Base-by-base conservation (phyloP, 2,329 filamentous ascomycete species). In the Coniochaeta ligniaria region DNA sequence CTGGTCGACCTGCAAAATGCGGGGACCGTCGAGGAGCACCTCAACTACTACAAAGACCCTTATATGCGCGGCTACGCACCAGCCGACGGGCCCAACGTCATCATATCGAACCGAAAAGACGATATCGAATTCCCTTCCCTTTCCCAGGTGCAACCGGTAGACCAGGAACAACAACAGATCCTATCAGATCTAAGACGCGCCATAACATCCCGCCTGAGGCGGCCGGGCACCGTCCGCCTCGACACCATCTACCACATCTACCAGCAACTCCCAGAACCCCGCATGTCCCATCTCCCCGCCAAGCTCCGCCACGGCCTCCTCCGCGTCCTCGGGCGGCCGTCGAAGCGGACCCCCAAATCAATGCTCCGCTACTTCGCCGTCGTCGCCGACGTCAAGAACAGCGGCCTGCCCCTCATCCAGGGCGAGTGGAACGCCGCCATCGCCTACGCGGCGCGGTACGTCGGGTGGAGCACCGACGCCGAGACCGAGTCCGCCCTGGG, bases 391-490 rank as follows among this genome's bases (percentile, higher is more conserved):
- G 88, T 96, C 76, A 89, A 91, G 67, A 80, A 80, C 59, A 83
- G 86, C n/a, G 84, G 86, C 1, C 84, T 96, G 52, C 82, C 87
- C 0, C 77, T 98, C 60, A 83, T 80, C 0, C 77, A 75, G 6
- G 75, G 79, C 0, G 86, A 96, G 69, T 99, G 93, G 93, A 96
- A 91, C 63, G 86, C 85, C 43, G 93, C 92, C 41, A 85, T 97
- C 58, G 83, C 89, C 22, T 89, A 96, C 68, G 89, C 90, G 11
- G 88, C 88, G 41, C 86, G 88, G 60, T 92, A 90, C 66, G 85
- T 88, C 64, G 78, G 83, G 9, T 77, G 69, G 12, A 78, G 86
- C 43, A 80, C 84, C 54, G 78, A 82, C 52, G 68, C 81, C 45
- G 82, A 92, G 71, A 73, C 91, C 50, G 78, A 90, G 72, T 82